Conservation (phyloP, 805 yeast genomes). For the Wickerhamiella shivajii region DNA sequence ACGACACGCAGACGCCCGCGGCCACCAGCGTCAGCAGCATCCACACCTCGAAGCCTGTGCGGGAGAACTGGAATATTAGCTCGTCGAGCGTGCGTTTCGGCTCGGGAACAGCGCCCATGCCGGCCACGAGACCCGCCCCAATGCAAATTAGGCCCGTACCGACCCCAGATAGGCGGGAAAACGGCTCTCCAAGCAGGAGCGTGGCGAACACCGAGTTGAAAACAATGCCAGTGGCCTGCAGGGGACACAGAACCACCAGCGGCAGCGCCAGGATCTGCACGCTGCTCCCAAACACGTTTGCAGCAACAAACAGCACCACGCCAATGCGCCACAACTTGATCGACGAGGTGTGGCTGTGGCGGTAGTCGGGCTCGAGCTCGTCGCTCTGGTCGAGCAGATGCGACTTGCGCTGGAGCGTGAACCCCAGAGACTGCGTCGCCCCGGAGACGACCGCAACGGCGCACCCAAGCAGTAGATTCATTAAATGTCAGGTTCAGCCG, state of each 20-base stretch:
- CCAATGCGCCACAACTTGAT: constrained; percentile 55
- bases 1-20: constrained; percentile 15
- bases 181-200: constrained; percentile 50
- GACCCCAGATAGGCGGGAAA: constrained; percentile 38
- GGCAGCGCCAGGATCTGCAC: constrained; percentile 79
- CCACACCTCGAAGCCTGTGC: constrained; percentile 46
- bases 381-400: constrained; percentile 34
- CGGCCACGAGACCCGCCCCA: constrained; percentile 71
- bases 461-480: constrained; percentile 39
- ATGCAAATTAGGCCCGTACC: constrained; percentile 57
- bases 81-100: constrained; percentile 38
- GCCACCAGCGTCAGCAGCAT: constrained; percentile 25
- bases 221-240: constrained; percentile 78
- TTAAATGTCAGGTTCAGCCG: constrained; percentile 11
- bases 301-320: constrained; percentile 47
- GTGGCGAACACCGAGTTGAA: constrained; percentile 68
- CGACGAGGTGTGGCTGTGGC: constrained; percentile 25
- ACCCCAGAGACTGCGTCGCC: constrained; percentile 67
- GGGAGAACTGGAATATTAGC: constrained; percentile 30
- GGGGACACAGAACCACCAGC: constrained; percentile 59
- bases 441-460: constrained; percentile 59
- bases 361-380: constrained; percentile 25
- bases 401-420: constrained; percentile 68
- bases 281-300: constrained; percentile 67
- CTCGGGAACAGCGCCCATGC: constrained; percentile 46